Evolutionary conservation across 2,329 filamentous ascomycete species (phyloP), one percentile per base, ranked within the genome.

Genomic region (Septoria petroselini): DNA sequence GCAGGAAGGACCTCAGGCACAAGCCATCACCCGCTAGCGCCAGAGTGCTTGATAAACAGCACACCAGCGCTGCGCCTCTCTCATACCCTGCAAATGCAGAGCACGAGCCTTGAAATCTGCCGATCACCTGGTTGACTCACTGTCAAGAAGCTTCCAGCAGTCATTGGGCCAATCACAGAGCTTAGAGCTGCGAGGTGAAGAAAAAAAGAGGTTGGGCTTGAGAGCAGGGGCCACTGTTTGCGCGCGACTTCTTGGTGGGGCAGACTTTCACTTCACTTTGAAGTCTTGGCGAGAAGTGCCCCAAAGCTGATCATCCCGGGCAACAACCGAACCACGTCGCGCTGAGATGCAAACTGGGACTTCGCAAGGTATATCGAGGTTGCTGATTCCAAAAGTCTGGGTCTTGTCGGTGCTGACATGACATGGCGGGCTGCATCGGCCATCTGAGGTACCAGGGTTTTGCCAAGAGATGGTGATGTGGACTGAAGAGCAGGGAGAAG

Each of bases 1-100:
- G 23, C 23, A 27, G 5, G 5, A 27, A 39, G 23, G 19, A 31
- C 34, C 42, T 46, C 42, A 46, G 42, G 42, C 42, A 46, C 33
- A n/a, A 3, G 11, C 31, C 5, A 34, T 4, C 31, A 34, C 11
- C 31, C 31, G 19, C 37, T 27, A 19, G 27, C 27, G 27, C 41
- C 27, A 34, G 35, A 33, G 12, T 46, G 43, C 43, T 23, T 39
- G 35, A 39, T 47, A 47, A 47, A 31, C 34, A 47, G 43, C 43
- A 47, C 43, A 47, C 43, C 43, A 47, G 33, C 43, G 34, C 43
- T 47, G 43, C 35, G 43, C 33, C 35, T 41, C 19, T 4, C 3
- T 27, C 11, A 25, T 14, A 11, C 25, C 18, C 17, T 21, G 35
- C 9, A 17, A 19, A 19, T 11, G 7, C 14, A 17, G 9, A 18